Percentiles rank a stretch among this genome's conserved stretches.
Conservation (phyloP, 169 alveolate species). For the Plasmodium inui region DNA sequence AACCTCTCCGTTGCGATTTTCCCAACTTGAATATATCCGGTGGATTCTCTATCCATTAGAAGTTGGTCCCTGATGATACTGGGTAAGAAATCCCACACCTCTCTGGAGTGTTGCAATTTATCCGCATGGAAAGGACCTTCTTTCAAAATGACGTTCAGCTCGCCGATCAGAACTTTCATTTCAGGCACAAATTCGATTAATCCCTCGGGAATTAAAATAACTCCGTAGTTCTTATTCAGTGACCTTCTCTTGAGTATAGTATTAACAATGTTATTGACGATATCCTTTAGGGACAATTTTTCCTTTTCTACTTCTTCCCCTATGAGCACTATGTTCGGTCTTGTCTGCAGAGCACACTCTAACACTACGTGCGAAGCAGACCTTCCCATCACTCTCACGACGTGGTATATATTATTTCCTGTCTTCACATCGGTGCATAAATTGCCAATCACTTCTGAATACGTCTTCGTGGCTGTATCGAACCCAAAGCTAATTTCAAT, state of each 20-base stretch:
- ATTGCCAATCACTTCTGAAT: constrained; percentile 96
- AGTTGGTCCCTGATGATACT: constrained; percentile 94
- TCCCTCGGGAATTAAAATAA: constrained; percentile 97
- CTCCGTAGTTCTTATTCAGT: constrained; percentile 95
- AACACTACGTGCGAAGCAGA: constrained; percentile 98
- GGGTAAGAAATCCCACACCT: constrained; percentile 92
- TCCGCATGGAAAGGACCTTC: constrained; percentile 75
- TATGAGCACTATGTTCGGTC: constrained; percentile 94
- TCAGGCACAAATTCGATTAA: constrained; percentile 97
- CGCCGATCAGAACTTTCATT: constrained; percentile 91
- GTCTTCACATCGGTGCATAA: constrained; percentile 93
- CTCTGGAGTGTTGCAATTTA: constrained; percentile 78
- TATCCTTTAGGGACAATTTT: constrained; percentile 89
- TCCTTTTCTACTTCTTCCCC: constrained; percentile 95
- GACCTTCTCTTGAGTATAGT: constrained; percentile 91
- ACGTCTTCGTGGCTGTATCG: constrained; percentile 98
- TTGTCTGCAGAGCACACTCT: constrained; percentile 97
- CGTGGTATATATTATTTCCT: constrained; percentile 94
- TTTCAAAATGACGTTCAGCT: constrained; percentile 93
- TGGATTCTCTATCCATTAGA: constrained; percentile 98
- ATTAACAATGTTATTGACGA: constrained; percentile 91
- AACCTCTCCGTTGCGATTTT: constrained; percentile 98
- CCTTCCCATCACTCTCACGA: constrained; percentile 98
- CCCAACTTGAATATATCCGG: constrained; percentile 99
- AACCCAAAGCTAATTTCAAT: constrained; percentile 98